Conservation (phyloP, 169 alveolate species). For the Plasmodium chabaudi region DNA sequence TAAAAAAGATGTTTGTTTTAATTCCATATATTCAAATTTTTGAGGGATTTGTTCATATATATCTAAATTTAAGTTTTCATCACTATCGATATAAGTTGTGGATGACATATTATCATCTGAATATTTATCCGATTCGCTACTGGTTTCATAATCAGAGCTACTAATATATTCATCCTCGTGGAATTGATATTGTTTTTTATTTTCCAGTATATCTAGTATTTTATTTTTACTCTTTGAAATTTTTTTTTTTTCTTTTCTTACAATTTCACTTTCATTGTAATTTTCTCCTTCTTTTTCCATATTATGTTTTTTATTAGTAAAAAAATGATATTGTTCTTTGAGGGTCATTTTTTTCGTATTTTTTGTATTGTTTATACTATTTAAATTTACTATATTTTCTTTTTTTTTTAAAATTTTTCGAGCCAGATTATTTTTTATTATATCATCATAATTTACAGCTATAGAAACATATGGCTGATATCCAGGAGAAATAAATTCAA, state of each 20-base stretch:
- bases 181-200: neutral
- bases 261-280: neutral
- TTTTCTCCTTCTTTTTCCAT: neutral
- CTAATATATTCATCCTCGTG: slow-evolving; percentile 12
- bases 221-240: slow-evolving; percentile 3
- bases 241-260: neutral
- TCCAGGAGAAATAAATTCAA: slow-evolving; percentile 98
- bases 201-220: slow-evolving; percentile 10
- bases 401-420: slow-evolving; percentile 48
- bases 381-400: slow-evolving; percentile 15
- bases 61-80: slow-evolving; percentile 70
- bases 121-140: slow-evolving; percentile 19
- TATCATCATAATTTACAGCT: slow-evolving; percentile 86
- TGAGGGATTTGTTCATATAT: slow-evolving; percentile 87
- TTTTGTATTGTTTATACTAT: slow-evolving; percentile 2
- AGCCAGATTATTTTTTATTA: slow-evolving; percentile 43
- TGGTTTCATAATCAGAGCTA: slow-evolving; percentile 41
- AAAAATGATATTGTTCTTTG: slow-evolving; percentile 45
- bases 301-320: slow-evolving; percentile 13
- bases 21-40: slow-evolving; percentile 95
- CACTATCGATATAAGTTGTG: slow-evolving; percentile 61
- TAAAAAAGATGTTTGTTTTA: slow-evolving; percentile 95
- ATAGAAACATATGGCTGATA: slow-evolving; percentile 96
- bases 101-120: slow-evolving; percentile 10
- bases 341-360: slow-evolving; percentile 10